Evolutionary conservation across 2,329 filamentous ascomycete species (phyloP).

Genomic region (Aspergillus chevalieri): DNA sequence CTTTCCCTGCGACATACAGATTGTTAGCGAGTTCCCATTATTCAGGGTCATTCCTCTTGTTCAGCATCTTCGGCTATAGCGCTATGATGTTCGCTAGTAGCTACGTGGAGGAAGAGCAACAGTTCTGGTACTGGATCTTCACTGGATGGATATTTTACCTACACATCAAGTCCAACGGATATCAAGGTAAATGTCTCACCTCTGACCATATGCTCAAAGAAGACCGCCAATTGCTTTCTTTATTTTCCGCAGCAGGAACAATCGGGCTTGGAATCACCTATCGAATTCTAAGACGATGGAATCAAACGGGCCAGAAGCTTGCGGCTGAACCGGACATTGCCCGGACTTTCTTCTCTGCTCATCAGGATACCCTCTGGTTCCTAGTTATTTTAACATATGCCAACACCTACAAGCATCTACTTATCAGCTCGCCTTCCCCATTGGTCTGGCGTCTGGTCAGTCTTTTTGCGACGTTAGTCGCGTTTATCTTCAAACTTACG

Average conservation of each 20-base stretch:
- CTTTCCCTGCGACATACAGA: conserved; percentile 25
- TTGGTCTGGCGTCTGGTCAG: conserved; percentile 24
- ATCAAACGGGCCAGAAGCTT: conserved; percentile 95
- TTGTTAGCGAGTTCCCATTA: conserved; percentile 21
- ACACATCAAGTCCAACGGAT: conserved; percentile 30
- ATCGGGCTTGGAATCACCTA: conserved; percentile 54
- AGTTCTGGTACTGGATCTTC: conserved; percentile 94
- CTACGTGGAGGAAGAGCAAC: conserved; percentile 96
- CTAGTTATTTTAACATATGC: conserved; percentile 66
- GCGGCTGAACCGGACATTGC: conserved; percentile 86
- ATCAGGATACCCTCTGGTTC: conserved; percentile 66
- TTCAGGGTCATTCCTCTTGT: conserved; percentile 36
- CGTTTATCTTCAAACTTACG: conserved; percentile 79
- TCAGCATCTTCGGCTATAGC: conserved; percentile 60
- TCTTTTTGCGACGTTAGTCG: conserved; percentile 46
- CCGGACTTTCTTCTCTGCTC: conserved; percentile 59
- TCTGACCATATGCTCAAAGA: background rate
- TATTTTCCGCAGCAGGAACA: conserved; percentile 13
- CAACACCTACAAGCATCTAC: conserved; percentile 47
- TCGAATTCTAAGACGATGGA: conserved; percentile 73
- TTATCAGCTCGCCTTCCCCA: conserved; percentile 20
- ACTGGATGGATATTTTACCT: conserved; percentile 45
- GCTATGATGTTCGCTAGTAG: conserved; percentile 97
- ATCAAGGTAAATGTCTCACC: background rate
- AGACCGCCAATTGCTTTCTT: background rate